phyloP scores from a whole-genome alignment of 2,329 filamentous ascomycete species.

The Fusarium sp. region DNA sequence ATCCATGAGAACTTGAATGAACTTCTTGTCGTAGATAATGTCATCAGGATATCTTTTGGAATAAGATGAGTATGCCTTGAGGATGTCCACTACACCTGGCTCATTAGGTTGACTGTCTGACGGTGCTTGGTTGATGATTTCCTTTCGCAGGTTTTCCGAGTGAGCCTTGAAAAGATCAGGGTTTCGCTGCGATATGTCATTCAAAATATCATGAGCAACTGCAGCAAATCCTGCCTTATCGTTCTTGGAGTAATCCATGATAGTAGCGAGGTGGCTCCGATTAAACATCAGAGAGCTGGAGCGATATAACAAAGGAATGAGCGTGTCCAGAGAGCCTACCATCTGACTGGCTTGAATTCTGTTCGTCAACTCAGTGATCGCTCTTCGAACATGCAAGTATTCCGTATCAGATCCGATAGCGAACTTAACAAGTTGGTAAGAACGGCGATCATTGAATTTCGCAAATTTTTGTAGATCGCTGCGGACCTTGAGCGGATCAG shows the following conservation, averaged over 20 bases:
- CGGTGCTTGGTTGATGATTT: slow-evolving; percentile 85
- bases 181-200: slow-evolving; percentile 90
- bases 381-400: slow-evolving; percentile 90
- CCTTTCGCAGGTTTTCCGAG: slow-evolving; percentile 90
- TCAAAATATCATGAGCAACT: slow-evolving; percentile 89
- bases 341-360: slow-evolving; percentile 79
- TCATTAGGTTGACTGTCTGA: slow-evolving; percentile 78
- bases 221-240: slow-evolving; percentile 84
- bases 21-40: slow-evolving; percentile 84
- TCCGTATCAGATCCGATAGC: slow-evolving; percentile 88
- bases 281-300: slow-evolving; percentile 91
- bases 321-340: slow-evolving; percentile 79
- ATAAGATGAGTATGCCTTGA: slow-evolving; percentile 95
- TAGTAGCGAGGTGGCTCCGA: slow-evolving; percentile 90
- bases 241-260: slow-evolving; percentile 88
- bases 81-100: slow-evolving; percentile 83
- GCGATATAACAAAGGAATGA: slow-evolving; percentile 87
- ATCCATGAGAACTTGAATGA: slow-evolving; percentile 83
- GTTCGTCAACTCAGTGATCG: slow-evolving; percentile 90
- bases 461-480: slow-evolving; percentile 91
- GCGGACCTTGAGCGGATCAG: slow-evolving; percentile 79
- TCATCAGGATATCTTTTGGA: slow-evolving; percentile 88
- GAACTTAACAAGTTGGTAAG: slow-evolving; percentile 90
- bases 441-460: slow-evolving; percentile 89
- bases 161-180: slow-evolving; percentile 94